Evolutionary conservation across 2,329 filamentous ascomycete genomes (phyloP).

Genomic region (Aspergillus novoparasiticus): DNA sequence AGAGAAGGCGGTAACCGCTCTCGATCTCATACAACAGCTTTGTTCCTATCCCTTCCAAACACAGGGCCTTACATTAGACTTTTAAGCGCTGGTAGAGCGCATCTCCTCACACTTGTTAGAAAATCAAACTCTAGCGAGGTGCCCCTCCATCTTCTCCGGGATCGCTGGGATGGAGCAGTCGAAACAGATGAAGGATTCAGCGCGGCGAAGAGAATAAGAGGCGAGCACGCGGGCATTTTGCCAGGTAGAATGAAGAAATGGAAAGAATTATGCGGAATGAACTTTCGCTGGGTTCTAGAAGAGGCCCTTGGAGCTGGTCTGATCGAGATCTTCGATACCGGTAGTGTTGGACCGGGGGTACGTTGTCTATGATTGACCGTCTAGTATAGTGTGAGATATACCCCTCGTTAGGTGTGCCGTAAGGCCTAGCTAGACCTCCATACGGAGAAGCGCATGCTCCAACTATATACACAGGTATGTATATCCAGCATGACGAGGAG

Average conservation of each 20-base stretch:
- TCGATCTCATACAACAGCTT: conserved; percentile 32
- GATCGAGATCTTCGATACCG: conserved; percentile 65
- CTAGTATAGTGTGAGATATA: background rate
- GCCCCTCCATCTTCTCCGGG: conserved; percentile 56
- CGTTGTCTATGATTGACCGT: conserved; percentile 35
- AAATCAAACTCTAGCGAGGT: conserved; percentile 57
- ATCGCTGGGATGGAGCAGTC: conserved; percentile 67
- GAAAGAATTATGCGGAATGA: conserved; percentile 61
- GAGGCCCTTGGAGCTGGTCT: conserved; percentile 63
- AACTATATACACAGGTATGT: background rate
- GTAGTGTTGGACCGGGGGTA: conserved; percentile 61
- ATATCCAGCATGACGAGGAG: background rate
- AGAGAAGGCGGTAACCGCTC: background rate
- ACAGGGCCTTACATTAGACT: conserved; percentile 63
- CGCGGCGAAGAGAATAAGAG: conserved; percentile 55
- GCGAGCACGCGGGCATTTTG: conserved; percentile 58
- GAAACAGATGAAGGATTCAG: conserved; percentile 48
- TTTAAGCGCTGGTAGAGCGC: conserved; percentile 55
- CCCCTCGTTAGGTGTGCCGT: background rate
- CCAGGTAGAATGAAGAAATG: conserved; percentile 66
- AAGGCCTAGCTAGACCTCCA: background rate
- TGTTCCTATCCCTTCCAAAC: conserved; percentile 60
- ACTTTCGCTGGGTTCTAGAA: conserved; percentile 63
- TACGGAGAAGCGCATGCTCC: background rate
- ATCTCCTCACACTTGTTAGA: conserved; percentile 56